Evolutionary conservation across 169 alveolate genomes (phyloP).

Genomic region (Plasmodium adleri): DNA sequence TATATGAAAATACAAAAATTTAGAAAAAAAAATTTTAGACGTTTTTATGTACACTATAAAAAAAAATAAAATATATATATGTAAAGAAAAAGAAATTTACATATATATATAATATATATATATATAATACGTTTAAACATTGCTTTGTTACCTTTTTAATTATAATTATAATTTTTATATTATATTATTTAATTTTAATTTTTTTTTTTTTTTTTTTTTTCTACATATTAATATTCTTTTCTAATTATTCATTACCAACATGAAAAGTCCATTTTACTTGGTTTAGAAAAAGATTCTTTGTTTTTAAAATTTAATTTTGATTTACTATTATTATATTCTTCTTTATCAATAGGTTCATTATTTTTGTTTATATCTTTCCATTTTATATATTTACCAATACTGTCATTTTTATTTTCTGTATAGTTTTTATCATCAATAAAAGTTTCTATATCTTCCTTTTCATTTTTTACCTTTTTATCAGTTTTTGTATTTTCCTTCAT

Average conservation of each 20-base stretch:
- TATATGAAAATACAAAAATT: not conserved
- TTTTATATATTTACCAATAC: conserved; percentile 62
- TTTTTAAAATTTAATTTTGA: conserved; percentile 16
- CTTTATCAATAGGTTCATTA: conserved; percentile 6
- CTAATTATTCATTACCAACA: conserved; percentile 16
- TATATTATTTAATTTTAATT: not conserved
- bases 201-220: not conserved
- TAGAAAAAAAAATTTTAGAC: not conserved
- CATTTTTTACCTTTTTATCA: conserved; percentile 10
- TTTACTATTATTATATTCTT: conserved; percentile 19
- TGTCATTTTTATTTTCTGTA: conserved; percentile 66
- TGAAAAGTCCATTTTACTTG: conserved; percentile 58
- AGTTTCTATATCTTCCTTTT: conserved; percentile 33
- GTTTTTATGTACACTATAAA: too few species aligned
- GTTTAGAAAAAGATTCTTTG: conserved; percentile 49
- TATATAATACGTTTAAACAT: not conserved
- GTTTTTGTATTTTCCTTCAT: conserved; percentile 53
- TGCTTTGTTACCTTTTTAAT: not conserved
- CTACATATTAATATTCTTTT: conserved; percentile 7
- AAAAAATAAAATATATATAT: too few species aligned
- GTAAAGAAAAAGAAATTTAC: too few species aligned
- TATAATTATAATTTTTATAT: not conserved
- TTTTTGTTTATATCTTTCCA: conserved; percentile 43
- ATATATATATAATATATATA: too few species aligned
- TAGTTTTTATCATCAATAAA: conserved; percentile 47